Percentiles rank a stretch among this genome's conserved stretches.
These are phyloP conservation scores for Trichoderma pleuroti DNA, from an alignment of 2,329 filamentous ascomycete species.

Conservation along the genomic window DNA sequence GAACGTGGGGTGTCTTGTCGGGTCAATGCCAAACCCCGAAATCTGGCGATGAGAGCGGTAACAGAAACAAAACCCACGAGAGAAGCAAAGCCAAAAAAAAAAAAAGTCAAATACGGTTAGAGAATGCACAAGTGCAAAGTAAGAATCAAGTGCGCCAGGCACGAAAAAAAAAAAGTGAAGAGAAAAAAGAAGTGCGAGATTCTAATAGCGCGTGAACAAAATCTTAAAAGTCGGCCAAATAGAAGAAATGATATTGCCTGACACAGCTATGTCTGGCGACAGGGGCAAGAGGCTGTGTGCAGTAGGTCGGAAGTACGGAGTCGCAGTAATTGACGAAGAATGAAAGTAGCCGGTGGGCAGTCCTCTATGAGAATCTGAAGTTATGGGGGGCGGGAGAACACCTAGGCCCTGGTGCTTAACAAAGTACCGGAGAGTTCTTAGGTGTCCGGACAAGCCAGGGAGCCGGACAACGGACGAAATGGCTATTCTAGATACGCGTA, in stretches of 20 bases:
- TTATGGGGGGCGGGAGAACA: neutral
- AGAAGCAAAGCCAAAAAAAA: neutral
- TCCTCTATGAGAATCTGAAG: neutral
- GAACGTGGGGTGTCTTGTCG: conserved; percentile 17
- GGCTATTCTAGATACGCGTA: conserved; percentile 15
- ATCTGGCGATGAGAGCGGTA: neutral
- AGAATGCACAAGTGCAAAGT: neutral
- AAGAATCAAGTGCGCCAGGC: conserved; percentile 12
- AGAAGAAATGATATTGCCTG: neutral
- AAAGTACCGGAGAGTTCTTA: conserved; percentile 10
- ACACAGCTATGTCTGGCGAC: neutral
- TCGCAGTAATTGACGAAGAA: conserved; percentile 1
- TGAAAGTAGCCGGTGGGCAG: conserved; percentile 1
- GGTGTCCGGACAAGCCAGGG: conserved; percentile 14
- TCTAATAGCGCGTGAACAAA: conserved; percentile 4
- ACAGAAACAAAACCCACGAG: neutral
- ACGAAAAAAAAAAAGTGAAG: neutral
- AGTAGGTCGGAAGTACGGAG: neutral
- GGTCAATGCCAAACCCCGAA: conserved; percentile 5
- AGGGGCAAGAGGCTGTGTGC: conserved; percentile 11
- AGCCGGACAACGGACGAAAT: neutral
- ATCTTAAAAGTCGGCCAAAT: neutral
- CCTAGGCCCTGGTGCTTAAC: neutral
- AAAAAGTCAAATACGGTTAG: neutral
- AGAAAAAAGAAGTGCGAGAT: neutral